These are phyloP conservation scores for Ensete ventricosum DNA, from an alignment of 176 grass and related monocot genomes.

Conservation along the genomic window DNA sequence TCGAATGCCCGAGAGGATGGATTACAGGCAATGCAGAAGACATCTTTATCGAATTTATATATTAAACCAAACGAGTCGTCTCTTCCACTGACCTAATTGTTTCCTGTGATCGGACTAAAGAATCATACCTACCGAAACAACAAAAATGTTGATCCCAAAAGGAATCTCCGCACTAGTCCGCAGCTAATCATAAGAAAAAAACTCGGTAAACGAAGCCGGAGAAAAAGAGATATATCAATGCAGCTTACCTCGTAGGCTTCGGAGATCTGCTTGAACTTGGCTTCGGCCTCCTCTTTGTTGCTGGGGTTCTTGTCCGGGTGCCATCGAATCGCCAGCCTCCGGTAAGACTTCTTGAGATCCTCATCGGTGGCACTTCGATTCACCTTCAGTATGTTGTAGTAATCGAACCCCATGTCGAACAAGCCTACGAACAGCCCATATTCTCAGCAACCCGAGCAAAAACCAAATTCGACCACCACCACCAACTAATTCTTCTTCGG, in stretches of 20 bases:
- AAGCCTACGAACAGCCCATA: neutral
- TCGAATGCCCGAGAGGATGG: too few species aligned
- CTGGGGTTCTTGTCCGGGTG: slow-evolving; percentile 9
- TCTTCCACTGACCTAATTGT: too few species aligned
- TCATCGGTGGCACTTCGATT: neutral
- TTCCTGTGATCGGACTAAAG: too few species aligned
- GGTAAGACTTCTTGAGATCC: slow-evolving; percentile 4
- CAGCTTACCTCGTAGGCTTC: slow-evolving; percentile 1
- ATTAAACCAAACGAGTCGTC: too few species aligned
- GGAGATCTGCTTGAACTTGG: slow-evolving; percentile 2
- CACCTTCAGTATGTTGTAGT: slow-evolving; percentile 1
- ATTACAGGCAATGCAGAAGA: too few species aligned
- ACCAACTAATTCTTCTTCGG: neutral
- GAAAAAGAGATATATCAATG: neutral
- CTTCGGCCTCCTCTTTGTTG: neutral
- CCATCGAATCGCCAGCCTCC: neutral
- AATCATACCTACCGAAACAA: too few species aligned
- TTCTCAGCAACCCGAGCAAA: neutral
- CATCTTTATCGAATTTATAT: too few species aligned
- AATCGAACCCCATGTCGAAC: slow-evolving; percentile 1
- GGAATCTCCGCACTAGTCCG: too few species aligned
- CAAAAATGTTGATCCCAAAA: too few species aligned
- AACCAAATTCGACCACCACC: neutral
- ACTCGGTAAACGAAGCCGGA: neutral
- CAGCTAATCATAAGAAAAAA: neutral